Base-by-base conservation (phyloP, 139 green algal genomes). In the Chlorella sp. region DNA sequence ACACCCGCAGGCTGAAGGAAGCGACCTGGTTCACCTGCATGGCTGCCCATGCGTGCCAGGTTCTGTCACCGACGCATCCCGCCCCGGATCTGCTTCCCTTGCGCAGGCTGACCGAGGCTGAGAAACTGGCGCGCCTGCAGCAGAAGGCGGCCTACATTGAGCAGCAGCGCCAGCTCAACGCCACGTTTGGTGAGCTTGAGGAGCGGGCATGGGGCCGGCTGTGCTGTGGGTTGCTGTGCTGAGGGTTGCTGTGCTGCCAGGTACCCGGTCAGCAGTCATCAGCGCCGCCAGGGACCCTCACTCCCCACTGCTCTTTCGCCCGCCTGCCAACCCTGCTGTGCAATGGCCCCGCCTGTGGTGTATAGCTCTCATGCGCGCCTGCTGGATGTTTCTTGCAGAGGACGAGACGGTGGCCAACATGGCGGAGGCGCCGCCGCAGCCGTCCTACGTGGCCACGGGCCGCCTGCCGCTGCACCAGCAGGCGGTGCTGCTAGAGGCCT, bases 401-500 rank as follows among this genome's bases (percentile, higher is more conserved):
- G 88, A 94, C 82, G 80, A 84, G 38, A 34, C 72, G 73, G 62
- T 95, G 83, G 85, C 85, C 41, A 83, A 68, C 34, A 85, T 86
- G 24, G 46, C 54, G 4, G 79, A 68, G 26, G 54, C 77, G 43
- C 85, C 88, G 44, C 84, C 88, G 6, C 26, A 48, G 30, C 80
- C 88, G 22, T 41, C 64, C 3, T 62, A 36, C 17, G 41, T 92
- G 3, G 82, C 73, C 40, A 76, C 41, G 13, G 89, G 88, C n/a
- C 36, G 73, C n/a, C 78, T 89, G 24, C 70, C 84, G 44, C 43
- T 82, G 64, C 36, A 76, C 24, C 73, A 68, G 73, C 43, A 89
- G 62, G 26, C 83, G 28, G 83, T 89, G 51, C 70, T 92, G 48
- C 19, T 91, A 65, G 90, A 93, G 60, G 56, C 82, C 2, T 94